Conservation (phyloP, 257 asterid genomes). For the Rhazya stricta region DNA sequence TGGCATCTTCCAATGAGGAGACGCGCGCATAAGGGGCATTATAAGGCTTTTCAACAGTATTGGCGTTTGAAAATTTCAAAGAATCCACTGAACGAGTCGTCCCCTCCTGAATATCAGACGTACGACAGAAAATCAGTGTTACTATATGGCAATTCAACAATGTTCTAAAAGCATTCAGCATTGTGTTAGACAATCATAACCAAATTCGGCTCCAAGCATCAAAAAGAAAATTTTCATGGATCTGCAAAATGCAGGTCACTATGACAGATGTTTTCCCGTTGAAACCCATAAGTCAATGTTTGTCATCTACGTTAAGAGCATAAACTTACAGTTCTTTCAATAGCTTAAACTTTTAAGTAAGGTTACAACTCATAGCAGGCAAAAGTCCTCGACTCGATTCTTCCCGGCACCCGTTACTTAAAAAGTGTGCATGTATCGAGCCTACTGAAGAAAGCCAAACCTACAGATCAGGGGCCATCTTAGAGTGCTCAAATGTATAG, state of each 20-base stretch:
- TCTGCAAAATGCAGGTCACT: background rate
- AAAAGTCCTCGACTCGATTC: background rate
- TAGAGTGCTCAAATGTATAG: background rate
- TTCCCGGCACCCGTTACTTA: background rate
- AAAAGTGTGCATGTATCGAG: background rate
- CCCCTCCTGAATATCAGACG: slow-evolving; percentile 32
- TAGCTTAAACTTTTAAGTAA: background rate
- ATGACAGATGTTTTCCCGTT: background rate
- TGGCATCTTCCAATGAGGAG: slow-evolving; percentile 66
- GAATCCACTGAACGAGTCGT: slow-evolving; percentile 36
- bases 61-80: slow-evolving; percentile 23
- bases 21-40: slow-evolving; percentile 60
- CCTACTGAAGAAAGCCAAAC: background rate
- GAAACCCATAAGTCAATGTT: background rate
- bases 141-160: background rate
- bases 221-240: background rate
- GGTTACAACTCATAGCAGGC: background rate
- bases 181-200: background rate
- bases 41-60: slow-evolving; percentile 41
- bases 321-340: background rate
- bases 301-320: background rate
- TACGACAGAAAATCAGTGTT: background rate
- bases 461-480: background rate
- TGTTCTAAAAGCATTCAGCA: background rate
- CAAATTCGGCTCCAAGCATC: background rate